Conservation (phyloP, 2,329 filamentous ascomycete species). For the Venturia oleaginea region DNA sequence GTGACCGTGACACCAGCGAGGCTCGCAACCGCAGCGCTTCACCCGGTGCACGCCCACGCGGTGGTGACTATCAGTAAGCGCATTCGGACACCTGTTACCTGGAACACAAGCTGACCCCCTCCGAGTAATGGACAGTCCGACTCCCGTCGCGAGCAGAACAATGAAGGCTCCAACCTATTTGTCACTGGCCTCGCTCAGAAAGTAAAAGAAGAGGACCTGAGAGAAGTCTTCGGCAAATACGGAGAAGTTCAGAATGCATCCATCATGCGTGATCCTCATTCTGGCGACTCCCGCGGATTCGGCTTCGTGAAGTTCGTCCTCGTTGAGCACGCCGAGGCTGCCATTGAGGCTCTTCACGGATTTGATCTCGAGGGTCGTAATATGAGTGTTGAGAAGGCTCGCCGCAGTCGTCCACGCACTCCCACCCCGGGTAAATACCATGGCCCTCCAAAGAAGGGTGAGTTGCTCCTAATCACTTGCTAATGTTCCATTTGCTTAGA, state of each 20-base stretch:
- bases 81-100: constrained; percentile 15
- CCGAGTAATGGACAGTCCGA: constrained; percentile 21
- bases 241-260: constrained; percentile 98
- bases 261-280: constrained; percentile 98
- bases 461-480: constrained; percentile 27
- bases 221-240: constrained; percentile 95
- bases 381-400: constrained; percentile 97
- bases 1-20: constrained; percentile 42
- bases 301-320: constrained; percentile 99
- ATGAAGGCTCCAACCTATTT: constrained; percentile 96
- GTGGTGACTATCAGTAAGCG: constrained; percentile 37
- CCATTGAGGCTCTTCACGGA: constrained; percentile 90
- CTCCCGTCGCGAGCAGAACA: constrained; percentile 57
- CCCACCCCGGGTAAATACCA: constrained; percentile 99
- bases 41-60: constrained; percentile 45
- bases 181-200: constrained; percentile 96
- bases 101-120: constrained; percentile 22
- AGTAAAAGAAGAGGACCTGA: constrained; percentile 80
- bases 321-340: constrained; percentile 88
- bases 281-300: constrained; percentile 96
- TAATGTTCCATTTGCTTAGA: background rate
- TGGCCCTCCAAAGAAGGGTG: constrained; percentile 93
- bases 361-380: constrained; percentile 93
- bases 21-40: constrained; percentile 56
- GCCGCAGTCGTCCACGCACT: constrained; percentile 85